phyloP scores from a whole-genome alignment of 345 rosid species.

The Aegle marmelos region DNA sequence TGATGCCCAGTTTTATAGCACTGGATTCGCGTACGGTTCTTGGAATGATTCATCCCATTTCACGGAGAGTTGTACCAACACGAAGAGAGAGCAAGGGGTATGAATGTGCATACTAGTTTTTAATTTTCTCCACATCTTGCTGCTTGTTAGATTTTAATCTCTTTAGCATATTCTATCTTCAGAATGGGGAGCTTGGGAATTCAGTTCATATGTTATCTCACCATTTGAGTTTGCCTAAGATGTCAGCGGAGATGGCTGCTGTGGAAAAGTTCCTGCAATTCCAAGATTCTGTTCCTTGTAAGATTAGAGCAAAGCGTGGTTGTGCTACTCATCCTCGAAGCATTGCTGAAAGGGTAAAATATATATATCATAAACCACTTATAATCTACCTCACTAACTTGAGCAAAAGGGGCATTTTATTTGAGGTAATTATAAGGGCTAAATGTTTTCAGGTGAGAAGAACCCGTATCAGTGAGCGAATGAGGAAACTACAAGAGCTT shows the following conservation, averaged over 20 bases:
- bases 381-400: not conserved
- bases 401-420: not conserved
- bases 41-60: constrained; percentile 62
- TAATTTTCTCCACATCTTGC: not conserved
- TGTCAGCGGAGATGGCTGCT: constrained; percentile 55
- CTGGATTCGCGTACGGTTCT: constrained; percentile 42
- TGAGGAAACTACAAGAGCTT: constrained; percentile 95
- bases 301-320: constrained; percentile 95
- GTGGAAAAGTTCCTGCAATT: constrained; percentile 64
- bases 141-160: constrained; percentile 10
- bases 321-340: constrained; percentile 99
- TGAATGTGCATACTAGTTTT: not conserved
- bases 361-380: not conserved
- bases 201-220: constrained; percentile 37
- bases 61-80: constrained; percentile 36
- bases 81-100: constrained; percentile 64
- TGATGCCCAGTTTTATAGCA: constrained; percentile 24
- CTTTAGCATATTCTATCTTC: not conserved
- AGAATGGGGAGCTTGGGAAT: constrained; percentile 47
- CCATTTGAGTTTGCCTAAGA: constrained; percentile 53
- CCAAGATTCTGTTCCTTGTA: constrained; percentile 95
- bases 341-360: constrained; percentile 87
- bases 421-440: not conserved
- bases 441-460: constrained; percentile 70
- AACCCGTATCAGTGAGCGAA: constrained; percentile 89